Conservation (phyloP, 495 filamentous ascomycete genomes). For the Trichoderma virens region DNA sequence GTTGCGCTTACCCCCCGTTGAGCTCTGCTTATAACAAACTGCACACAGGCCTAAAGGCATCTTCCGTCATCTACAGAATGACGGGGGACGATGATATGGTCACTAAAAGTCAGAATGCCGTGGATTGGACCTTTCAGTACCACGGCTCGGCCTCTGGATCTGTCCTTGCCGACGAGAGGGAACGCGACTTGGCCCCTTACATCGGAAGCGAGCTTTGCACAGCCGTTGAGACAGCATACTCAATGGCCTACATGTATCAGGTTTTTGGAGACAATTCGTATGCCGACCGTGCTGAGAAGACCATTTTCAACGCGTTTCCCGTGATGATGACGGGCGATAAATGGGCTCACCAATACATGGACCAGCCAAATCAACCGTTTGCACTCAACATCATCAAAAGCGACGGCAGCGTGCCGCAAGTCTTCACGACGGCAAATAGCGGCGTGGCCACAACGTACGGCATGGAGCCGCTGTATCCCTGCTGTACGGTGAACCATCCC, state of each 20-base stretch:
- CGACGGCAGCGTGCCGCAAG: constrained; percentile 14
- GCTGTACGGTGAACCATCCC: constrained; percentile 58
- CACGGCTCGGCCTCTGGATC: constrained; percentile 25
- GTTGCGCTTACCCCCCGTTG: too few species aligned
- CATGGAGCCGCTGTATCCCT: constrained; percentile 38
- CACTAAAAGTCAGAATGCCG: constrained; percentile 20
- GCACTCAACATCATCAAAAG: constrained; percentile 19
- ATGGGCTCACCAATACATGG: constrained; percentile 57
- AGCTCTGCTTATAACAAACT: background rate
- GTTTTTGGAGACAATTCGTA: constrained; percentile 40
- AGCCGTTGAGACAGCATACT: constrained; percentile 27
- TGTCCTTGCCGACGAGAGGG: constrained; percentile 24
- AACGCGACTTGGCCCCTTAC: constrained; percentile 21
- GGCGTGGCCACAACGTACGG: constrained; percentile 31
- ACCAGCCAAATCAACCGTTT: constrained; percentile 48
- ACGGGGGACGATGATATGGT: constrained; percentile 20
- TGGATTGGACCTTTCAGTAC: constrained; percentile 22
- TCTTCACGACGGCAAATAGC: constrained; percentile 19
- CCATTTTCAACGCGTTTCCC: constrained; percentile 54
- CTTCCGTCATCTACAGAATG: constrained; percentile 21
- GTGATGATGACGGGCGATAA: constrained; percentile 47
- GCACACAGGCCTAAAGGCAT: constrained; percentile 17
- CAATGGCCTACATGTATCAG: constrained; percentile 27
- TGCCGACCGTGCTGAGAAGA: constrained; percentile 49
- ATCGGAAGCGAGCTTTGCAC: constrained; percentile 28